phyloP scores from a whole-genome alignment of 2,329 filamentous ascomycete genomes.

The Neonectria hederae region DNA sequence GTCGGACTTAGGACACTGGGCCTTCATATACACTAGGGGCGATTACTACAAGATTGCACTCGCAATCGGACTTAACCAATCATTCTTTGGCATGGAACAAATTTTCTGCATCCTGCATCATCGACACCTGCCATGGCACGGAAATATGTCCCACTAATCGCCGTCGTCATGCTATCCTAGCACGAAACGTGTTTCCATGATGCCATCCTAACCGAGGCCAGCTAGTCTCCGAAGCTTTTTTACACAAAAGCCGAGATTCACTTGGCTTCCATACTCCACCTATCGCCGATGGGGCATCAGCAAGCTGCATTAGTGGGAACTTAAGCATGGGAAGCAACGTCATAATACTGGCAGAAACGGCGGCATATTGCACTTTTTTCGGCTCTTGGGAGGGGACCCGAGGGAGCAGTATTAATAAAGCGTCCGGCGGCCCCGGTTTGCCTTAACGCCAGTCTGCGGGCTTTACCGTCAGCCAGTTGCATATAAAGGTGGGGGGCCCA shows the following conservation, averaged over 20 bases:
- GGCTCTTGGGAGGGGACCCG: background rate
- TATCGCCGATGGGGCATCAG: conserved; percentile 16
- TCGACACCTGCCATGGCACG: background rate
- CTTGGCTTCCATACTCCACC: conserved; percentile 5
- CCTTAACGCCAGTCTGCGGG: background rate
- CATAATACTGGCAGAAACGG: background rate
- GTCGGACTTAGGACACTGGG: conserved; percentile 6
- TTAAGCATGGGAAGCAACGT: conserved; percentile 2
- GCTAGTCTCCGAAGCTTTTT: conserved; percentile 4
- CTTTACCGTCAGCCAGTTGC: conserved; percentile 15
- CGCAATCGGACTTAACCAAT: background rate
- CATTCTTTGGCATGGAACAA: background rate
- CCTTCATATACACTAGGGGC: background rate
- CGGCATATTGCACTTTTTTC: background rate
- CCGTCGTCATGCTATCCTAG: conserved; percentile 8
- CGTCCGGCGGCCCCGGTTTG: background rate
- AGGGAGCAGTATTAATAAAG: conserved; percentile 1
- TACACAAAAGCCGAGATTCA: background rate
- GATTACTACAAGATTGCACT: background rate
- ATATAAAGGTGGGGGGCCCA: conserved; percentile 12
- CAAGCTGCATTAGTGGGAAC: conserved; percentile 21
- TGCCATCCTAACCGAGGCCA: background rate
- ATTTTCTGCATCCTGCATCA: background rate
- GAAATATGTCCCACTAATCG: background rate
- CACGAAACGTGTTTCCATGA: background rate